Percentiles rank a stretch among this genome's conserved stretches.
Evolutionary conservation across 2,329 filamentous ascomycete genomes (phyloP).

Genomic region (Penicillium sp.): DNA sequence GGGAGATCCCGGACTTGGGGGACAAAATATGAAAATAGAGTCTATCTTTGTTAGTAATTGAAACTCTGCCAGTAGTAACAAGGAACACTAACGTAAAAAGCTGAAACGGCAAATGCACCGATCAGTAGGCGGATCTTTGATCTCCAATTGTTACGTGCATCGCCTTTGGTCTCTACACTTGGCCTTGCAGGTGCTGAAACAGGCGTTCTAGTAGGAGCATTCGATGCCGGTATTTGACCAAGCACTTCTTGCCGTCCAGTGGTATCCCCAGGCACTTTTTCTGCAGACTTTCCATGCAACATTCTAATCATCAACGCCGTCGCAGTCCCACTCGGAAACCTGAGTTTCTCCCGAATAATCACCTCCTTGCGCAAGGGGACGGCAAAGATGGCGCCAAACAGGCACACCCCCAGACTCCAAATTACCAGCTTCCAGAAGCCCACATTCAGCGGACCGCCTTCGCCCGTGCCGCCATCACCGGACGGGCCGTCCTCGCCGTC

Average conservation of each 20-base stretch:
- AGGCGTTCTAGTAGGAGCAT: not conserved
- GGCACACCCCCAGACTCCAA: conserved; percentile 89
- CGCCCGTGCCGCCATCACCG: conserved; percentile 67
- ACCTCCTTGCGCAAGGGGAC: conserved; percentile 87
- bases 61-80: not conserved
- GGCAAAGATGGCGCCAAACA: conserved; percentile 95
- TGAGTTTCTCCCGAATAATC: conserved; percentile 85
- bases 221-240: not conserved
- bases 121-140: conserved; percentile 58
- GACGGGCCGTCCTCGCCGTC: conserved; percentile 73
- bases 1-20: conserved; percentile 82
- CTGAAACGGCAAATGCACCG: conserved; percentile 58
- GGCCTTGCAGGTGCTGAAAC: conserved; percentile 31
- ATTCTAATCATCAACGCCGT: conserved; percentile 91
- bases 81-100: conserved; percentile 44
- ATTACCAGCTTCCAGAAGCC: conserved; percentile 73
- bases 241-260: not conserved
- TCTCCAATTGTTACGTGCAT: conserved; percentile 54
- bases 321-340: conserved; percentile 92
- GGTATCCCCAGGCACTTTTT: conserved; percentile 27
- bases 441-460: conserved; percentile 72
- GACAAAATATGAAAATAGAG: conserved; percentile 83
- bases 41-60: conserved; percentile 51
- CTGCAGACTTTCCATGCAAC: conserved; percentile 63
- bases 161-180: conserved; percentile 26